phyloP scores from a whole-genome alignment of 2,329 filamentous ascomycete species.

The Aspergillus awamori region DNA sequence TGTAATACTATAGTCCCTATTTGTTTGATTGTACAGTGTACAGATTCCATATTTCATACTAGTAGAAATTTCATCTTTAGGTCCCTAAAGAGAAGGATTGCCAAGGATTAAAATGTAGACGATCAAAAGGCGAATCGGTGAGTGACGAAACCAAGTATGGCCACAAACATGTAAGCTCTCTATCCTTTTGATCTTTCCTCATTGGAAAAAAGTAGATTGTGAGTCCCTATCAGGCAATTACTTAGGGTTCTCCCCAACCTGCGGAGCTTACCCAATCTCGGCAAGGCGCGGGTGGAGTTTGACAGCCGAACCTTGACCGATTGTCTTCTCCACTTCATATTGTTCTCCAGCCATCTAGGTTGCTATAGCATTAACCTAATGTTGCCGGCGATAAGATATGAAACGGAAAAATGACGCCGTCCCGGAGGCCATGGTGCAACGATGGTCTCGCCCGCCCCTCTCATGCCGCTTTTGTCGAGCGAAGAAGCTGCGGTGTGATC shows the following conservation, averaged over 20 bases:
- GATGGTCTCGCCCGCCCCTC: conserved; percentile 17
- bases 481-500: conserved; percentile 29
- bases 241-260: background rate
- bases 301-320: background rate
- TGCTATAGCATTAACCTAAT: background rate
- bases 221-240: background rate
- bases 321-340: background rate
- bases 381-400: background rate
- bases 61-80: too few species aligned
- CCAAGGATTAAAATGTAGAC: too few species aligned
- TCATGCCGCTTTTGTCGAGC: conserved; percentile 26
- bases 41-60: too few species aligned
- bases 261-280: conserved; percentile 1
- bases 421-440: conserved; percentile 7
- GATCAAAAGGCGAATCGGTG: too few species aligned
- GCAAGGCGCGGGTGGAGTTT: background rate
- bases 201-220: too few species aligned
- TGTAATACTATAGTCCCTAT: too few species aligned
- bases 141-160: too few species aligned
- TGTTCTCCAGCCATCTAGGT: background rate
- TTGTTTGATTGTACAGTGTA: too few species aligned
- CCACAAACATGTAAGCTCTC: too few species aligned
- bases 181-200: too few species aligned
- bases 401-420: conserved; percentile 6
- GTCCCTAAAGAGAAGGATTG: too few species aligned